Conservation (phyloP, 805 yeast species). For the Barnettozyma pratensis region DNA sequence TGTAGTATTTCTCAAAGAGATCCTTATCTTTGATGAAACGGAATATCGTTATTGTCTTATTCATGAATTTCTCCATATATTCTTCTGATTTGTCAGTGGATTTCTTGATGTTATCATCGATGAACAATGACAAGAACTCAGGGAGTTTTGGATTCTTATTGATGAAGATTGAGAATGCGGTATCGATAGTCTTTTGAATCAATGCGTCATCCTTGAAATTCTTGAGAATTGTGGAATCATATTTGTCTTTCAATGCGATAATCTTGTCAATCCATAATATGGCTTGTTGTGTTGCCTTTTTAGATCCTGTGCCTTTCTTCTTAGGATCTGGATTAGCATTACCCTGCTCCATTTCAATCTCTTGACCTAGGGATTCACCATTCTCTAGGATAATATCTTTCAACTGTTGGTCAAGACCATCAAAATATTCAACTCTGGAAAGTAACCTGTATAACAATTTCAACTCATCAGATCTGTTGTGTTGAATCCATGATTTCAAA, state of each 20-base stretch:
- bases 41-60: constrained; percentile 56
- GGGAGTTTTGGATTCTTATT: constrained; percentile 44
- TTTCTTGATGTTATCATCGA: constrained; percentile 53
- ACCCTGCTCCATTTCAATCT: constrained; percentile 17
- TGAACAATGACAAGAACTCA: constrained; percentile 51
- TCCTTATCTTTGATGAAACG: constrained; percentile 76
- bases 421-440: constrained; percentile 50
- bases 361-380: constrained; percentile 32
- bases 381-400: constrained; percentile 39
- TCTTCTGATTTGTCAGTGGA: constrained; percentile 42
- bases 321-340: constrained; percentile 14
- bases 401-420: constrained; percentile 43
- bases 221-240: constrained; percentile 38
- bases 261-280: constrained; percentile 63
- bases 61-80: constrained; percentile 41
- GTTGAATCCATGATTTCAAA: constrained; percentile 48
- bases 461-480: constrained; percentile 40
- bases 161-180: constrained; percentile 57
- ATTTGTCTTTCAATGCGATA: constrained; percentile 45
- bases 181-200: constrained; percentile 50
- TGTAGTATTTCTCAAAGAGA: constrained; percentile 77
- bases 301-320: constrained; percentile 16
- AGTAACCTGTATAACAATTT: constrained; percentile 44
- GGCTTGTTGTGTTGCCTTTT: constrained; percentile 42
- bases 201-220: constrained; percentile 41